Evolutionary conservation across 2,329 filamentous ascomycete species (phyloP), one percentile per base, ranked within the genome.

Genomic region (Epichloe brachyelytri): DNA sequence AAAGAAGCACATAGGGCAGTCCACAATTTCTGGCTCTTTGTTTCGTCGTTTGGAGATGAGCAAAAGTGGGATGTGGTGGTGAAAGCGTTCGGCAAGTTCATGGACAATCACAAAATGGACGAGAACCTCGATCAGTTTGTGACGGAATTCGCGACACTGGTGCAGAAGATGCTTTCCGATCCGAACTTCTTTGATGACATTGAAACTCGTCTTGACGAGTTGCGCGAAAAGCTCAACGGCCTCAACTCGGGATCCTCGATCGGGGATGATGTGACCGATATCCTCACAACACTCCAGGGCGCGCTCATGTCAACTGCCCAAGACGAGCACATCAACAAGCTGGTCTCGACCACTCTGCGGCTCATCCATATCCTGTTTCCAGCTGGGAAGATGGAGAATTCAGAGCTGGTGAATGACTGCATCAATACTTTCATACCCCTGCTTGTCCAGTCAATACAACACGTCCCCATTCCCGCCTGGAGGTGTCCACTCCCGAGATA

Each of bases 401-500:
- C 74, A 0, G 84, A 88, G 30, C 73, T 97, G 2, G 68, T 93
- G 4, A 75, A 80, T 2, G 91, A 97, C 63, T 71, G 80, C 3
- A 75, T 88, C 57, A 85, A 91, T 53, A 80, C 91, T 12, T 90
- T 96, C 62, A 73, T 93, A 5, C 91, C 91, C 0, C 70, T 88
- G 12, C 61, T 89, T 4, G 78, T 96, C 52, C 77, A 87, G 57
- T 79, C 80, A 2, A 75, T 97, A 34, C 89, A 96, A 63, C 89
- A 88, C 66, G 71, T 97, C 4, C 91, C 91, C 0, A 93, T 97
- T 49, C 90, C 0, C 83, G 91, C 4, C 68, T 96, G n/a, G 91
- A 96, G 65, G 74, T 96, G 5, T 85, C 87, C 0, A 85, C 84
- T 3, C 90, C 89, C 0, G 82, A 86, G 36, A 75, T 95, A 50